Conservation (phyloP, 1,284 basidiomycete genomes). For the Mycocalia duriaeana region DNA sequence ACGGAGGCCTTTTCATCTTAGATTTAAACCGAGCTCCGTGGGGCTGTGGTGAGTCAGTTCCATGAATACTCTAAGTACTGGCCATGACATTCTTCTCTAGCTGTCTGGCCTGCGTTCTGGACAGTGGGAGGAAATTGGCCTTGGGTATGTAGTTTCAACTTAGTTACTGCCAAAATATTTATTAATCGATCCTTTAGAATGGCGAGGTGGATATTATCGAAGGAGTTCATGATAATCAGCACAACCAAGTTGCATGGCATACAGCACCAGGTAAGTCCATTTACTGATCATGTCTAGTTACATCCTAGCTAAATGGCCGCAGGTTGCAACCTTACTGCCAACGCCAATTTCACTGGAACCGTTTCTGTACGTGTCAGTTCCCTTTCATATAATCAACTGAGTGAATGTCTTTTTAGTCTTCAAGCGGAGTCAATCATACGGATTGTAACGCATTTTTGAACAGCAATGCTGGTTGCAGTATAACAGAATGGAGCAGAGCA, state of each 20-base stretch:
- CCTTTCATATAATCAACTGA: no score
- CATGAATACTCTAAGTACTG: no score
- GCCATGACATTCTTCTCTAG: no score
- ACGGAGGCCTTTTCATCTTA: slow-evolving; percentile 64
- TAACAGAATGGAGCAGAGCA: slow-evolving; percentile 64
- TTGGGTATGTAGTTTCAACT: slow-evolving; percentile 38
- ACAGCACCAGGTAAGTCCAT: slow-evolving; percentile 43
- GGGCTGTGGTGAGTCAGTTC: slow-evolving; percentile 55
- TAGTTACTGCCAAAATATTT: neutral
- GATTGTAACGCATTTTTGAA: slow-evolving; percentile 51
- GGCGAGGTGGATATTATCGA: slow-evolving; percentile 83
- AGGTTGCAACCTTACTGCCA: slow-evolving; percentile 24
- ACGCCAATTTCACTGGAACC: slow-evolving; percentile 51
- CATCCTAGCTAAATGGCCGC: slow-evolving; percentile 2
- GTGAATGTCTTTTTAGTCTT: no score
- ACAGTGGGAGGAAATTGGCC: slow-evolving; percentile 45
- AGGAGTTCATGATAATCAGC: slow-evolving; percentile 70
- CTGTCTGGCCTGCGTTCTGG: slow-evolving; percentile 67
- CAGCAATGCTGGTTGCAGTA: slow-evolving; percentile 62
- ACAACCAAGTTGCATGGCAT: slow-evolving; percentile 77
- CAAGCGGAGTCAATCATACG: slow-evolving; percentile 40
- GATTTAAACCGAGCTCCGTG: slow-evolving; percentile 65
- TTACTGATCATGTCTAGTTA: neutral
- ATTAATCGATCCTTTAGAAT: slow-evolving; percentile 36
- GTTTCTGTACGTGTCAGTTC: slow-evolving; percentile 40